These are phyloP conservation scores for Xylaria longipes DNA, from an alignment of 495 filamentous ascomycete species.

Conservation along the genomic window DNA sequence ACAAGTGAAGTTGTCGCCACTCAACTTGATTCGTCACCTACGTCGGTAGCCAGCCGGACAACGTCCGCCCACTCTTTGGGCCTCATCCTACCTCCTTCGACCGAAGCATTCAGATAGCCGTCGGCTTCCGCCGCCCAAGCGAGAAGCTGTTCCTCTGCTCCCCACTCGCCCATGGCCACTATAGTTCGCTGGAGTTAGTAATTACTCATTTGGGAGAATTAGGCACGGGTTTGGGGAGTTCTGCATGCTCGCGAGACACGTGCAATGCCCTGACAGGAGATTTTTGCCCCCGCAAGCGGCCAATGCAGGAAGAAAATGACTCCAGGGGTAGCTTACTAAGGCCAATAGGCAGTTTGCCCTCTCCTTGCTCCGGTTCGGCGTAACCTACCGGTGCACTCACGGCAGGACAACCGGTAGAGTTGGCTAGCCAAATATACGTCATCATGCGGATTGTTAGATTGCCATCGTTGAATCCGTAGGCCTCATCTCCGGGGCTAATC, in stretches of 20 bases:
- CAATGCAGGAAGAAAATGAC: too few species aligned
- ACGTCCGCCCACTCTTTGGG: constrained; percentile 53
- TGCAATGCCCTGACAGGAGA: too few species aligned
- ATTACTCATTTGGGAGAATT: too few species aligned
- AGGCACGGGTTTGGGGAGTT: too few species aligned
- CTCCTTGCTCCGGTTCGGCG: constrained; percentile 55
- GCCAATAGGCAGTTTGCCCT: constrained; percentile 69
- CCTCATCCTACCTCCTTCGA: constrained; percentile 47
- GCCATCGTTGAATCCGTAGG: constrained; percentile 74
- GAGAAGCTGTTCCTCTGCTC: constrained; percentile 78
- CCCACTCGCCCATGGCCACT: constrained; percentile 94
- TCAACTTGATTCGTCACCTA: constrained; percentile 15
- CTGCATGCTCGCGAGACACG: too few species aligned
- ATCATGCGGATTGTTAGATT: constrained; percentile 77
- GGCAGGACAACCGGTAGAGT: constrained; percentile 79
- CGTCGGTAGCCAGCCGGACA: constrained; percentile 37
- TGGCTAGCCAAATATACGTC: constrained; percentile 89
- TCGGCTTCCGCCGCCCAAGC: constrained; percentile 76
- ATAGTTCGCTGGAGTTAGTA: too few species aligned
- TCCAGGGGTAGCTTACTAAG: too few species aligned
- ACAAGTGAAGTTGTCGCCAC: not conserved
- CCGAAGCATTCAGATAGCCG: constrained; percentile 47
- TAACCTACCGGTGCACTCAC: constrained; percentile 83
- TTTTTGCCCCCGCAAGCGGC: too few species aligned
- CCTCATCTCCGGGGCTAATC: constrained; percentile 55